Evolutionary conservation across 768 basidiomycete species (phyloP).

Genomic region (Albatrellus ellisii): DNA sequence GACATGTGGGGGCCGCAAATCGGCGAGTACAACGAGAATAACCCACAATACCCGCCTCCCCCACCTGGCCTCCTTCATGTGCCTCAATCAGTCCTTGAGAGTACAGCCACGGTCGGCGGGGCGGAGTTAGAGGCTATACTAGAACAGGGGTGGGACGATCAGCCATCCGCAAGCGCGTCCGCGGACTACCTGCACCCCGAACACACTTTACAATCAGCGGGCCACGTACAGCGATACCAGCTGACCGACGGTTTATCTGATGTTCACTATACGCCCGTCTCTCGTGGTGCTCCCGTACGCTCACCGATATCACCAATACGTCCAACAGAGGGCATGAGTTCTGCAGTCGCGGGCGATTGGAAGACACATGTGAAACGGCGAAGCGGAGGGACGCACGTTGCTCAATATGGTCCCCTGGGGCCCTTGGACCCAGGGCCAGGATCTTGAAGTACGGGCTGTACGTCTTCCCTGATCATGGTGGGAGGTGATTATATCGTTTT

Average conservation of each 20-base stretch:
- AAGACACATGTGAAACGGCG: conserved; percentile 29
- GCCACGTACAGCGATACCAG: conserved; percentile 39
- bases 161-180: conserved; percentile 33
- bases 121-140: conserved; percentile 88
- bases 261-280: background rate
- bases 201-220: no score
- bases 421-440: conserved; percentile 23
- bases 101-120: conserved; percentile 40
- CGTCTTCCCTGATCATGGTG: conserved; percentile 7
- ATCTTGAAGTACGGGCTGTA: conserved; percentile 14
- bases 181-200: conserved; percentile 20
- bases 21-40: conserved; percentile 88
- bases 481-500: conserved; percentile 3
- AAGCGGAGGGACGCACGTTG: conserved; percentile 22
- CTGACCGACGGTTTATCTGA: conserved; percentile 29
- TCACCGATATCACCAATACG: conserved; percentile 22
- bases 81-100: conserved; percentile 25
- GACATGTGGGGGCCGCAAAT: conserved; percentile 96
- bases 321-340: conserved; percentile 21
- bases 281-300: conserved; percentile 9
- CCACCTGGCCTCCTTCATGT: conserved; percentile 50
- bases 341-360: conserved; percentile 22
- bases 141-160: conserved; percentile 79
- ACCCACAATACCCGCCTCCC: conserved; percentile 67
- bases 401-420: conserved; percentile 36